phyloP scores from a whole-genome alignment of 148 eudicot species.

The Camellia sinensis region DNA sequence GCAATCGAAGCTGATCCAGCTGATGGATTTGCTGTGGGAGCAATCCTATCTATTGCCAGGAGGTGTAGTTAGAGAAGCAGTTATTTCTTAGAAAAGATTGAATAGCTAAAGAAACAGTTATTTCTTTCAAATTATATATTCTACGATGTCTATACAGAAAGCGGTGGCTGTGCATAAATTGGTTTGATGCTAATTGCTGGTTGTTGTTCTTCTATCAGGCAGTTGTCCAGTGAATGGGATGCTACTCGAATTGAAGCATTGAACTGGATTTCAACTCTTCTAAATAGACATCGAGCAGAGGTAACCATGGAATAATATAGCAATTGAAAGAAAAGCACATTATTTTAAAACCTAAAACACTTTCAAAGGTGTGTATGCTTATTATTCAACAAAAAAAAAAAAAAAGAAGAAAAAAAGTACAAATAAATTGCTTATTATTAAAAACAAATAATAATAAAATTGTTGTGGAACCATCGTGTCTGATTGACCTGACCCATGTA shows the following conservation, averaged over 20 bases:
- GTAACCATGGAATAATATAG: conserved; percentile 28
- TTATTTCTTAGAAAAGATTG: neutral
- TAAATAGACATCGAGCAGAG: conserved; percentile 75
- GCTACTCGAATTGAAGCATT: conserved; percentile 94
- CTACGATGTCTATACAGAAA: neutral
- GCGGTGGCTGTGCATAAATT: conserved; percentile 3
- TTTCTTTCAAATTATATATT: neutral
- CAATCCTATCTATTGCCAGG: conserved; percentile 84
- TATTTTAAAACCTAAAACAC: no score
- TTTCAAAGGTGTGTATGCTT: no score
- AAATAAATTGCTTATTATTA: no score
- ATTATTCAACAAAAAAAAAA: no score
- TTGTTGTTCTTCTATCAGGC: conserved; percentile 44
- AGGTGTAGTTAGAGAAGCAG: conserved; percentile 36
- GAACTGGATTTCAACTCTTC: conserved; percentile 88
- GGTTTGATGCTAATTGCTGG: neutral
- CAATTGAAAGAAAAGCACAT: no score
- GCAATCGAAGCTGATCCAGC: conserved; percentile 67
- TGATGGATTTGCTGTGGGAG: conserved; percentile 92
- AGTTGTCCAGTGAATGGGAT: conserved; percentile 96
- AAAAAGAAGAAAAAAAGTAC: no score
- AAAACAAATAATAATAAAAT: no score
- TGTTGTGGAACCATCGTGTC: no score
- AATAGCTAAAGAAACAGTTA: neutral
- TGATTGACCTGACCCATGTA: no score